Base-by-base conservation (phyloP, 805 yeast species). In the Ogataea dorogensis region DNA sequence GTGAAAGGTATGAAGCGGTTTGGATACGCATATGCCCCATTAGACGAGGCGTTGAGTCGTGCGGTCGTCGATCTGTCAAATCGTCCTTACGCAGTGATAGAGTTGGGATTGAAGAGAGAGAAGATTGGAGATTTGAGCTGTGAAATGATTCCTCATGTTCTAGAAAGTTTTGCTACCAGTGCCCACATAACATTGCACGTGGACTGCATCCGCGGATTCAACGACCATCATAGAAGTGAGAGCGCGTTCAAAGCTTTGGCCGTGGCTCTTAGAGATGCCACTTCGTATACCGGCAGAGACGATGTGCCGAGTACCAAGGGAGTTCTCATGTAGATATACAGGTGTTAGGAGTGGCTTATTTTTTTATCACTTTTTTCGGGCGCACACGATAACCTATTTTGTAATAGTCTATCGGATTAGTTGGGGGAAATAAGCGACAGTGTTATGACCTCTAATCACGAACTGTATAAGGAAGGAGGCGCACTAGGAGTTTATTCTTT, bases 291-390 rank as follows among this genome's bases (percentile, higher is more conserved):
- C 20, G 98, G 97, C 20, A 76, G 82, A 16, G 71, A 87, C 55
- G 98, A 93, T 44, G 86, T 93, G 29, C 98, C 98, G 14, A 82
- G 95, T 37, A 93, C 98, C 8, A 93, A 93, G 65, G 98, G 98
- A 36, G 98, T 93, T 8, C 68, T 91, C 30, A 81, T 81, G 64
- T 83, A 57, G 54, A 31, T 24, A 13, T 18, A 21, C 14, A 8
- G 24, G 35, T 18, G 30, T 26, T 29, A 16, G 33, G 30, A 29
- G 29, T 29, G 22, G 13, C 7, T 24, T 17, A 25, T 28, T 11
- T 12, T 24, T 25, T 19, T n/a, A n/a, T n/a, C n/a, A n/a, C n/a
- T n/a, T 32, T 31, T 31, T 31, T 32, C 15, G 36, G 23, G 19
- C 28, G 35, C 40, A 31, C 40, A 36, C 40, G 35, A 36, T 35